Evolutionary conservation across 2,329 filamentous ascomycete species (phyloP).

Genomic region (Beauveria sp.): DNA sequence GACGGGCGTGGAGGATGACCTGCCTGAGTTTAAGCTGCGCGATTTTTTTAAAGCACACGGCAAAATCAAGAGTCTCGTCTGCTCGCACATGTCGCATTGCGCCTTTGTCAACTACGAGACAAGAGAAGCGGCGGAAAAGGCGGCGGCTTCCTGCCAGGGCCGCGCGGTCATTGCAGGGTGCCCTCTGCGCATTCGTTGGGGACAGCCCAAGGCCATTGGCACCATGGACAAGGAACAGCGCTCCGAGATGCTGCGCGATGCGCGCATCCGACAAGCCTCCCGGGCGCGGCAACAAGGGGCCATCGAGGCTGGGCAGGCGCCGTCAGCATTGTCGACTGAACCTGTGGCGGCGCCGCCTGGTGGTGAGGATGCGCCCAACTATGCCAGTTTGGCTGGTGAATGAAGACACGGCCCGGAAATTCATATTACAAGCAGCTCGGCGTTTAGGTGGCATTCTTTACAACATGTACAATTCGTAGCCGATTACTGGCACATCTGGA

Average conservation of each 20-base stretch:
- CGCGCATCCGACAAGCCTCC: constrained; percentile 34
- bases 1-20: constrained; percentile 90
- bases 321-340: constrained; percentile 12
- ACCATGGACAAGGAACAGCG: constrained; percentile 85
- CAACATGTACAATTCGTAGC: constrained; percentile 10
- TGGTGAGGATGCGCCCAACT: constrained; percentile 62
- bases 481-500: not conserved
- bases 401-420: constrained; percentile 33
- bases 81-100: constrained; percentile 94
- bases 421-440: constrained; percentile 20
- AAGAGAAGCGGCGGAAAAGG: constrained; percentile 75
- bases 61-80: constrained; percentile 85
- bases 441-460: constrained; percentile 19
- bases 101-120: constrained; percentile 94
- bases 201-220: constrained; percentile 83
- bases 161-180: constrained; percentile 86
- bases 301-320: constrained; percentile 25
- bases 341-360: constrained; percentile 73
- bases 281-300: constrained; percentile 24
- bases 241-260: constrained; percentile 72
- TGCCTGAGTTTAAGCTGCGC: constrained; percentile 85
- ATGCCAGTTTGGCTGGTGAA: constrained; percentile 79
- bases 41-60: constrained; percentile 86
- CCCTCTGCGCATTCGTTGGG: constrained; percentile 85
- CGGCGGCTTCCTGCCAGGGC: constrained; percentile 77